Evolutionary conservation across 164 flowering plant species (phyloP).

Genomic region (Dillenia turbinata): DNA sequence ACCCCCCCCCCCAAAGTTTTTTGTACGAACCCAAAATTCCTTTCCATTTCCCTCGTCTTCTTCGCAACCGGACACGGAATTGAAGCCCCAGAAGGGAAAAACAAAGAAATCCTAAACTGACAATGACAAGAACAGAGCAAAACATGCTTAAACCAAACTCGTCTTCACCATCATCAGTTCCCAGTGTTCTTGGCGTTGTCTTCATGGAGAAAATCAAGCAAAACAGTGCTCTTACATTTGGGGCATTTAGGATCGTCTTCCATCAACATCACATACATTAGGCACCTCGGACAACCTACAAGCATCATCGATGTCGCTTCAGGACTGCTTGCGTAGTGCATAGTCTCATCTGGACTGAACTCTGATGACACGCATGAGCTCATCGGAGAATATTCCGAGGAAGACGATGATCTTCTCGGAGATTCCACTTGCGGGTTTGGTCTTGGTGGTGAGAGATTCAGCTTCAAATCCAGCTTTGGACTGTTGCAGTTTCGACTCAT

Average conservation of each 20-base stretch:
- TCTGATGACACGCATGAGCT: slow-evolving; percentile 89
- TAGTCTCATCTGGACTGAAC: slow-evolving; percentile 27
- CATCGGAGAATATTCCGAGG: slow-evolving; percentile 59
- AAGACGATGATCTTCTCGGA: slow-evolving; percentile 37
- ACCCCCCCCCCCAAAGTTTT: no score
- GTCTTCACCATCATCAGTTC: slow-evolving; percentile 5
- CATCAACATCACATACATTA: slow-evolving; percentile 83
- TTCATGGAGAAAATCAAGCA: slow-evolving; percentile 59
- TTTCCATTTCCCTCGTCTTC: no score
- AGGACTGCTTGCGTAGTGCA: slow-evolving; percentile 42
- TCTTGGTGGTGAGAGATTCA: slow-evolving; percentile 73
- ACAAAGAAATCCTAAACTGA: no score
- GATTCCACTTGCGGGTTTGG: slow-evolving; percentile 21
- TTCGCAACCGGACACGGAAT: no score
- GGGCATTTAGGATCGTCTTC: slow-evolving; percentile 84
- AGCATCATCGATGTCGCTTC: slow-evolving; percentile 75
- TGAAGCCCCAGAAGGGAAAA: no score
- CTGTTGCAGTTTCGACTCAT: slow-evolving; percentile 61
- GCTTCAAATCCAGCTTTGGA: slow-evolving; percentile 70
- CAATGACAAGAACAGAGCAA: no score
- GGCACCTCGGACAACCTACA: slow-evolving; percentile 79
- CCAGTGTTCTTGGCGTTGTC: slow-evolving; percentile 17
- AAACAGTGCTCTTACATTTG: slow-evolving; percentile 79
- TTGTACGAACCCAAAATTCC: no score
- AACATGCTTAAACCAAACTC: no score